These are phyloP conservation scores for Gracilaria domingensis DNA, from an alignment of 23 red algal genomes.

Conservation along the genomic window DNA sequence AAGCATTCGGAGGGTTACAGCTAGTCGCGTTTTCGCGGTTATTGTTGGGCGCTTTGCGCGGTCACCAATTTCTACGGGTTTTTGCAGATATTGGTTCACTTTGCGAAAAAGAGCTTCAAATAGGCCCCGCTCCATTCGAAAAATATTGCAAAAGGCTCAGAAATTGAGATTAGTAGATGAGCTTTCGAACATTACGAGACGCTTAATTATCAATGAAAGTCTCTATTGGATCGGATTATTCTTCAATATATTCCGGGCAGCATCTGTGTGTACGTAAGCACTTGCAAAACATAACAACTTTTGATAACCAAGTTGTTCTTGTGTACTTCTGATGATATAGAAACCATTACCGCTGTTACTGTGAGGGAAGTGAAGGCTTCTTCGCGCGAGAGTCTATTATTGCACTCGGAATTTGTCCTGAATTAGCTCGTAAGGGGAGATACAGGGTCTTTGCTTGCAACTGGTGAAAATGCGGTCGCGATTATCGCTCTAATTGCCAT, in stretches of 20 bases:
- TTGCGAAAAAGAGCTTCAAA: not conserved
- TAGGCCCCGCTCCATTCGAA: not conserved
- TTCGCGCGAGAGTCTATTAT: too few relatives aligned
- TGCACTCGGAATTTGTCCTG: too few relatives aligned
- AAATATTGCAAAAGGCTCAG: not conserved
- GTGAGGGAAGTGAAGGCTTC: too few relatives aligned
- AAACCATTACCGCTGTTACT: too few relatives aligned
- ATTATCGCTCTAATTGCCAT: too few relatives aligned
- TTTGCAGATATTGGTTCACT: not conserved
- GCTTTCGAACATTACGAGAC: not conserved
- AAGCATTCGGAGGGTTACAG: not conserved
- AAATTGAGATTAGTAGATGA: constrained; percentile 7
- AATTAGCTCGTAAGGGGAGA: too few relatives aligned
- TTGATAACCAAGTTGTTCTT: too few relatives aligned
- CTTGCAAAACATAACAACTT: not conserved
- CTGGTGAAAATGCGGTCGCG: too few relatives aligned
- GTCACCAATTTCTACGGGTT: constrained; percentile 4
- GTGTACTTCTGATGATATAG: not conserved
- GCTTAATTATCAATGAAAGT: not conserved
- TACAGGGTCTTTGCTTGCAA: too few relatives aligned
- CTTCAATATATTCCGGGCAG: not conserved
- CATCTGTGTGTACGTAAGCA: not conserved
- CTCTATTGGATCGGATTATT: not conserved
- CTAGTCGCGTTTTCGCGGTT: not conserved
- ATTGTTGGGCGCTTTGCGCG: not conserved